Percentiles rank a stretch among this genome's conserved stretches.
These are phyloP conservation scores for Euphorbia tirucalli DNA, from an alignment of 345 rosid species.

Conservation along the genomic window DNA sequence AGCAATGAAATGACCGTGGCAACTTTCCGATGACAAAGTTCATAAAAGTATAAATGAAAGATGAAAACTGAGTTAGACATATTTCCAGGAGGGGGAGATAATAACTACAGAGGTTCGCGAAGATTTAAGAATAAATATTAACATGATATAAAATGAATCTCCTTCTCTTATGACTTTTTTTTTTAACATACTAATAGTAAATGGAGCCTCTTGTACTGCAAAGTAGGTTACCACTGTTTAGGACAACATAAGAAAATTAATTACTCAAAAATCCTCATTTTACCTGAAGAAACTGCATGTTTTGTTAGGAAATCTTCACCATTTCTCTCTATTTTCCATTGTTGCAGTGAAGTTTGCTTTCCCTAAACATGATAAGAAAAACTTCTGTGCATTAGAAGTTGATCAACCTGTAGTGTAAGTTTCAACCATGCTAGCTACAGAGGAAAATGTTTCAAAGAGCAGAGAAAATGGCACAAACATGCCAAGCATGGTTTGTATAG, in stretches of 20 bases:
- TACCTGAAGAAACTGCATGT: slow-evolving; percentile 61
- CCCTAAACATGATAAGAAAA: slow-evolving; percentile 43
- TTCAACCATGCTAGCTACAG: too few species aligned
- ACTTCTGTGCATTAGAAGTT: slow-evolving; percentile 7
- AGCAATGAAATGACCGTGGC: slow-evolving; percentile 65
- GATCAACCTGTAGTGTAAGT: neutral
- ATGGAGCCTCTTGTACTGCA: neutral
- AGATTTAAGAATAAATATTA: neutral
- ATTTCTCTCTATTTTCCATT: slow-evolving; percentile 49
- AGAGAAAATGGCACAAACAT: neutral
- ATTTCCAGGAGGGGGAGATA: neutral
- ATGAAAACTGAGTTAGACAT: neutral
- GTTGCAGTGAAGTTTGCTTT: slow-evolving; percentile 29
- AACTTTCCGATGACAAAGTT: slow-evolving; percentile 39
- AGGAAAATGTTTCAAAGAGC: neutral
- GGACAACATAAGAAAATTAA: neutral
- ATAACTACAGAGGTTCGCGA: neutral
- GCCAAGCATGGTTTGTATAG: neutral
- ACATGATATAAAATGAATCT: neutral
- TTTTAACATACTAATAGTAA: too few species aligned
- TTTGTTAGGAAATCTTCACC: slow-evolving; percentile 39
- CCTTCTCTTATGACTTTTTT: neutral
- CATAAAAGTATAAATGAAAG: slow-evolving; percentile 2
- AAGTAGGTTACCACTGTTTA: neutral
- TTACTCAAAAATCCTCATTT: slow-evolving; percentile 11